These are phyloP conservation scores for Fusarium verticillioides DNA, from an alignment of 2,329 filamentous ascomycete genomes.

Conservation along the genomic window DNA sequence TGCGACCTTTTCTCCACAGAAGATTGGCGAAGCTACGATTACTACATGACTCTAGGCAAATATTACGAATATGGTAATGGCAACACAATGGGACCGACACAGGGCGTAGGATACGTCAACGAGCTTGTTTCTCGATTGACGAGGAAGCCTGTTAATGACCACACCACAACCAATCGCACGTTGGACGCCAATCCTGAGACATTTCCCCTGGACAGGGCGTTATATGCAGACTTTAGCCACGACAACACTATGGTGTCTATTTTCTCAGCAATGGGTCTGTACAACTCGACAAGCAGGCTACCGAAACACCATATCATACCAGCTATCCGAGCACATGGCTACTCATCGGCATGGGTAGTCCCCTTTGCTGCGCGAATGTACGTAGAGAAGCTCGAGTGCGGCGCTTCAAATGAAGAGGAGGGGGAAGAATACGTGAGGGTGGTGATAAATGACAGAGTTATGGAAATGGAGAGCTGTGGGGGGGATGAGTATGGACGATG, in stretches of 20 bases:
- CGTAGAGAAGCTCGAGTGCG: slow-evolving; percentile 86
- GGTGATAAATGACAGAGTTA: slow-evolving; percentile 84
- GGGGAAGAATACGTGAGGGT: slow-evolving; percentile 81
- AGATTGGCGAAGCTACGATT: slow-evolving; percentile 85
- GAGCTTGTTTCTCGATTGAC: slow-evolving; percentile 88
- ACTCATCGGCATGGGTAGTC: slow-evolving; percentile 80
- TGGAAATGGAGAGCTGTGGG: slow-evolving; percentile 76
- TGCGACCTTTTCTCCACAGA: slow-evolving; percentile 77
- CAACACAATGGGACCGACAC: slow-evolving; percentile 81
- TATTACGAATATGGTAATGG: slow-evolving; percentile 85
- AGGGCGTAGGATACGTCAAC: slow-evolving; percentile 88
- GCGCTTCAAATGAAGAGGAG: slow-evolving; percentile 67
- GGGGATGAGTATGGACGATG: slow-evolving; percentile 79
- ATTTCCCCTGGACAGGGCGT: slow-evolving; percentile 74
- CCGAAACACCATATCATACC: slow-evolving; percentile 62
- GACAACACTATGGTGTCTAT: slow-evolving; percentile 88
- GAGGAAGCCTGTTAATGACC: slow-evolving; percentile 72
- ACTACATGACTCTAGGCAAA: slow-evolving; percentile 82
- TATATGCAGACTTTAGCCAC: slow-evolving; percentile 93
- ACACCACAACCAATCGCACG: slow-evolving; percentile 81
- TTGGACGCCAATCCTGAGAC: slow-evolving; percentile 74
- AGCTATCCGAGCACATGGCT: slow-evolving; percentile 70
- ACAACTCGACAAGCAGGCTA: slow-evolving; percentile 70
- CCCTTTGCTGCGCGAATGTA: slow-evolving; percentile 86
- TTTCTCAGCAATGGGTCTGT: slow-evolving; percentile 81